These are phyloP conservation scores for Ensete ventricosum DNA, from an alignment of 176 grass and related monocot genomes.

Conservation along the genomic window DNA sequence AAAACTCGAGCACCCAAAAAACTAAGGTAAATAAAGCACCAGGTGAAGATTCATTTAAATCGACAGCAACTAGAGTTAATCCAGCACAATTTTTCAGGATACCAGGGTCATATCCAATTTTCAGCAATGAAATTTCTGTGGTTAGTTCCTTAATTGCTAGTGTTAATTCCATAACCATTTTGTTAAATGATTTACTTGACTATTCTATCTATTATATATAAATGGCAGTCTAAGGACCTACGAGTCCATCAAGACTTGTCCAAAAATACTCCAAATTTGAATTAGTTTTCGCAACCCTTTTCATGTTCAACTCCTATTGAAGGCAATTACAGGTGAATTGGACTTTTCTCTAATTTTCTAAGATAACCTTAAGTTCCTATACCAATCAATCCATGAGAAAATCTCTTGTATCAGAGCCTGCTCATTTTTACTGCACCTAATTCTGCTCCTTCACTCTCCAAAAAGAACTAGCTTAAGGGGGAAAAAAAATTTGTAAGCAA, in stretches of 20 bases:
- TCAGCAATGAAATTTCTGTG: not conserved
- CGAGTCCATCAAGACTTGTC: not conserved
- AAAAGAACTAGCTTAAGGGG: not conserved
- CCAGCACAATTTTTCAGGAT: not conserved
- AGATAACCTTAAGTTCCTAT: too few species aligned
- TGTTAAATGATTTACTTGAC: not conserved
- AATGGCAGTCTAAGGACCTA: too few species aligned
- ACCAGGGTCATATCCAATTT: not conserved
- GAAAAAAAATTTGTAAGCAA: not conserved
- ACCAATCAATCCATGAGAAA: too few species aligned
- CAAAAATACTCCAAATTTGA: not conserved
- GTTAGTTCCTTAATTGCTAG: not conserved
- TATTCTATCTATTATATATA: not conserved
- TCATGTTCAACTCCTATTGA: too few species aligned
- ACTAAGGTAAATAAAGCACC: not conserved
- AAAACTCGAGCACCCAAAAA: not conserved
- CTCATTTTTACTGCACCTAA: too few species aligned
- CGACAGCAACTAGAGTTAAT: not conserved
- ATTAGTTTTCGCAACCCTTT: too few species aligned
- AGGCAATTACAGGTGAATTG: too few species aligned
- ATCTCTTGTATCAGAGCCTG: too few species aligned
- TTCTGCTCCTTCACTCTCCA: too few species aligned
- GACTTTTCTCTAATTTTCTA: too few species aligned
- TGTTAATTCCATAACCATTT: not conserved
- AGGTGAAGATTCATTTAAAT: not conserved